A percentile compares a stretch with the other conserved stretches of the same genome.
phyloP scores from a whole-genome alignment of 495 filamentous ascomycete genomes.

The Daldinia childiae region DNA sequence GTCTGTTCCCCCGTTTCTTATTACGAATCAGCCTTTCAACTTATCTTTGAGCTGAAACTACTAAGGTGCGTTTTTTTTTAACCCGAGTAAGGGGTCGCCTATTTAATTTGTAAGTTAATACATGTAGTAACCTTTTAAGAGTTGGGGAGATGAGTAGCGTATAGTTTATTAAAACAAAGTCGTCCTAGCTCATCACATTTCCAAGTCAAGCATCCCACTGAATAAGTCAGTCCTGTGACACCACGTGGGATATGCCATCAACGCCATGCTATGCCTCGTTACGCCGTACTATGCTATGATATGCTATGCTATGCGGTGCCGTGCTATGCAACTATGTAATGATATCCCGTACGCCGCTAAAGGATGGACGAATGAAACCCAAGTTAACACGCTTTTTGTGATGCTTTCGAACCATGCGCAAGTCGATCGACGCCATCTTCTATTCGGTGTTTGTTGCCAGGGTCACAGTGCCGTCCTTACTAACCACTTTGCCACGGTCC shows the following conservation, averaged over 20 bases:
- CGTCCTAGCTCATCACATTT: not conserved
- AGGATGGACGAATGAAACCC: not conserved
- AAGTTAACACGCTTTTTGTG: not conserved
- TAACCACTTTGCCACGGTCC: conserved; percentile 85
- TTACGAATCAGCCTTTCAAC: no score
- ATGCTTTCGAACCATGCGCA: not conserved
- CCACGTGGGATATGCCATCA: not conserved
- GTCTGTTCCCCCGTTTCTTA: no score
- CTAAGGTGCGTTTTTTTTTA: no score
- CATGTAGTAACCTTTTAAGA: no score
- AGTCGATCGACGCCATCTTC: not conserved
- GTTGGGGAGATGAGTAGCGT: not conserved
- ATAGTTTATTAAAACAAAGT: not conserved
- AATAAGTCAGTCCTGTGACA: not conserved
- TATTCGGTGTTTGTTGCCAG: conserved; percentile 8
- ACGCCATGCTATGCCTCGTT: conserved; percentile 14
- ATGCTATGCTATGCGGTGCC: not conserved
- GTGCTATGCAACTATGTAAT: conserved; percentile 12
- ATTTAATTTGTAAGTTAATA: no score
- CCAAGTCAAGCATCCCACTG: not conserved
- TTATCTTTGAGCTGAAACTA: no score
- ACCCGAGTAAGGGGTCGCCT: no score
- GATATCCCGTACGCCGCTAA: not conserved
- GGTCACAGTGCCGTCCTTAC: conserved; percentile 61
- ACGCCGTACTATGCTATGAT: conserved; percentile 19